Evolutionary conservation across 768 basidiomycete species (phyloP).

Genomic region (Panaeolus papilionaceus): DNA sequence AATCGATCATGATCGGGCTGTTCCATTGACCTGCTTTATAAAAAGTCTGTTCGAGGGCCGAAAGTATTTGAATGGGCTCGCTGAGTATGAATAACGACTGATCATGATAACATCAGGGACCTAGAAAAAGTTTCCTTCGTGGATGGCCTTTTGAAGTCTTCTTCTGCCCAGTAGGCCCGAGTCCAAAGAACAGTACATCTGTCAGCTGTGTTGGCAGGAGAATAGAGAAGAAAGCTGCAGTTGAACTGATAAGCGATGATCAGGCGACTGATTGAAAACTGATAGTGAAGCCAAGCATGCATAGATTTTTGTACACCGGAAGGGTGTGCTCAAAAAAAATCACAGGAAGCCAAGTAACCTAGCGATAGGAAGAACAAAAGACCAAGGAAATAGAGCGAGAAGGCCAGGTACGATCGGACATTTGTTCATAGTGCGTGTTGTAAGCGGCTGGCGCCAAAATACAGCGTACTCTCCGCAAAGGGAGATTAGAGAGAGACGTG

Average conservation of each 20-base stretch:
- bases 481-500: too few relatives aligned
- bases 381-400: neutral
- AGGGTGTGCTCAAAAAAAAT: neutral
- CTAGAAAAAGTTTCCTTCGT: neutral
- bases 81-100: neutral
- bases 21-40: neutral
- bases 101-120: neutral
- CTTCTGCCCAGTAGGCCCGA: neutral
- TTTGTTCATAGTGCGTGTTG: too few relatives aligned
- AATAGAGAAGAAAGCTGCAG: neutral
- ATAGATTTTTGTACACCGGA: neutral
- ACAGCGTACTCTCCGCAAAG: too few relatives aligned
- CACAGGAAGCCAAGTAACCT: neutral
- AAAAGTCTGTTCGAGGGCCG: neutral
- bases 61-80: neutral
- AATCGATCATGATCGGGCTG: constrained; percentile 9
- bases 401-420: neutral
- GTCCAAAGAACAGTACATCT: neutral
- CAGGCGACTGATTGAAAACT: neutral
- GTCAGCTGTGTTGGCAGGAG: neutral
- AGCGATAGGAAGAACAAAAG: neutral
- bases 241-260: constrained; percentile 8
- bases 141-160: neutral
- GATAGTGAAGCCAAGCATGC: constrained; percentile 2
- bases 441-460: too few relatives aligned